These are phyloP conservation scores for Calonectria pauciramosa DNA, from an alignment of 2,329 filamentous ascomycete species.

Conservation along the genomic window DNA sequence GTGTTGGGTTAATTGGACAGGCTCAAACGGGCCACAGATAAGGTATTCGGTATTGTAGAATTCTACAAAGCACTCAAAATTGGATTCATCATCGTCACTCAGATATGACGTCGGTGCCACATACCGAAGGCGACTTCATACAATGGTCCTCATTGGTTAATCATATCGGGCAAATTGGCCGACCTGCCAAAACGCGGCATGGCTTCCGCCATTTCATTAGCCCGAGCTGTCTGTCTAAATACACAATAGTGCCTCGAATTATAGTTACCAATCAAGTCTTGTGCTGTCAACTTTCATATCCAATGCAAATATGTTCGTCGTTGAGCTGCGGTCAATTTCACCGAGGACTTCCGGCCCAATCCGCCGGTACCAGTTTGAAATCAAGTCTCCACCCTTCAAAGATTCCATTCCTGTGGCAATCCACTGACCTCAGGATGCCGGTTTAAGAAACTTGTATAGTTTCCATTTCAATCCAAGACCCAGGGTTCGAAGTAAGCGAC, in stretches of 20 bases:
- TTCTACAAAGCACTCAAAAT: background rate
- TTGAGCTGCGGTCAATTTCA: no score
- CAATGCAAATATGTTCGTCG: background rate
- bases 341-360: background rate
- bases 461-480: background rate
- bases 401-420: background rate
- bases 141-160: background rate
- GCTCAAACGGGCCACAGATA: background rate
- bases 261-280: background rate
- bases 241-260: background rate
- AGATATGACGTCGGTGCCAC: constrained; percentile 1
- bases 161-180: background rate
- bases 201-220: no score
- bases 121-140: background rate
- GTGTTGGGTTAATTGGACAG: no score
- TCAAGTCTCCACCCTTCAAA: background rate
- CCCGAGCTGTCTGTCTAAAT: background rate
- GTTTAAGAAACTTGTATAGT: background rate
- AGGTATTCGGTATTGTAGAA: background rate
- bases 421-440: background rate
- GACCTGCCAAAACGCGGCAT: background rate
- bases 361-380: background rate
- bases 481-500: background rate
- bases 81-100: background rate
- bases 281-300: background rate